These are phyloP conservation scores for Megacollybia marginata DNA, from an alignment of 768 basidiomycete genomes.

Conservation along the genomic window DNA sequence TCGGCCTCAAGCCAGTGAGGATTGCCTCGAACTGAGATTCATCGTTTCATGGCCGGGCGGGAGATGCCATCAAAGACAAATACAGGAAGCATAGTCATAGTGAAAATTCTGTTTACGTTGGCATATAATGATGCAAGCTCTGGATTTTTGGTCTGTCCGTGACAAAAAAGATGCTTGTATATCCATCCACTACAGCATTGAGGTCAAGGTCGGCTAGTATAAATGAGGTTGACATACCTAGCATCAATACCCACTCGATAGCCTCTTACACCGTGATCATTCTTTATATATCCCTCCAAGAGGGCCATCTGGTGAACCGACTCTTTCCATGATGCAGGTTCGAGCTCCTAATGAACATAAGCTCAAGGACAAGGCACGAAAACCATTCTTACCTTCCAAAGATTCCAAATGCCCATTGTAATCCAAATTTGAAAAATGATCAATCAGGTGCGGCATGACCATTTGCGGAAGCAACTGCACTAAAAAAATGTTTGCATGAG, in stretches of 20 bases:
- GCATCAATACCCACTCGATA: slow-evolving; percentile 34
- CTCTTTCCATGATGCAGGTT: slow-evolving; percentile 22
- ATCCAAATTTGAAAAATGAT: too few relatives aligned
- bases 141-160: slow-evolving; percentile 28
- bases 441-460: too few relatives aligned
- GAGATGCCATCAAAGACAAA: slow-evolving; percentile 48
- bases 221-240: slow-evolving; percentile 3
- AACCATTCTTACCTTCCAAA: slow-evolving; percentile 11
- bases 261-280: slow-evolving; percentile 23
- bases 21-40: slow-evolving; percentile 18
- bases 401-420: slow-evolving; percentile 9
- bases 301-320: slow-evolving; percentile 21
- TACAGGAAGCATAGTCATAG: slow-evolving; percentile 31
- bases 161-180: slow-evolving; percentile 14
- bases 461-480: too few relatives aligned
- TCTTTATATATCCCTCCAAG: slow-evolving; percentile 9
- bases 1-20: slow-evolving; percentile 16
- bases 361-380: neutral
- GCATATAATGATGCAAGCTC: slow-evolving; percentile 34
- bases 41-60: slow-evolving; percentile 35
- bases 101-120: slow-evolving; percentile 28
- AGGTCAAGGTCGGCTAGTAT: neutral
- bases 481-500: too few relatives aligned
- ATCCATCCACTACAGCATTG: slow-evolving; percentile 8
- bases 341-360: slow-evolving; percentile 20